Evolutionary conservation across 495 filamentous ascomycete genomes (phyloP).

Genomic region (Entonaema liquescens): DNA sequence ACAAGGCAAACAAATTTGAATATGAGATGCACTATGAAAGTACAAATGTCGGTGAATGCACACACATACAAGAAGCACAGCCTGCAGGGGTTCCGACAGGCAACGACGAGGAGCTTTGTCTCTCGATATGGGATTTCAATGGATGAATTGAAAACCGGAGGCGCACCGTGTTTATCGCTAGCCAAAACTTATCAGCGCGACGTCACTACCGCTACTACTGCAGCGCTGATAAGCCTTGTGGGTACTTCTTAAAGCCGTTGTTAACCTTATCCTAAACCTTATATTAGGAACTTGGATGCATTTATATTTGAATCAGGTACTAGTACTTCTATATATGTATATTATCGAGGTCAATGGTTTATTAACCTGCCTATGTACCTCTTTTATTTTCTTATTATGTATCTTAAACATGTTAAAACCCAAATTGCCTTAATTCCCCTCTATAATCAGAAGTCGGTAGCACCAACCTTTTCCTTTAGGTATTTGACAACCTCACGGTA

Average conservation of each 20-base stretch:
- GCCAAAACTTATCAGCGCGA: slow-evolving; percentile 33
- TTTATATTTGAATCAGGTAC: too few relatives aligned
- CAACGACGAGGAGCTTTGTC: background rate
- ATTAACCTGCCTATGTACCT: too few relatives aligned
- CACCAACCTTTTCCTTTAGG: too few relatives aligned
- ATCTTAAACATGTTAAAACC: too few relatives aligned
- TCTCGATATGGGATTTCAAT: slow-evolving; percentile 5
- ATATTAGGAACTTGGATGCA: too few relatives aligned
- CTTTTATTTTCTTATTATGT: too few relatives aligned
- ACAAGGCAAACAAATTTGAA: slow-evolving; percentile 6
- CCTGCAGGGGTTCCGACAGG: slow-evolving; percentile 9
- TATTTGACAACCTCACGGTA: too few relatives aligned
- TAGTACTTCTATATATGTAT: background rate
- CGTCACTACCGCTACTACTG: slow-evolving; percentile 15
- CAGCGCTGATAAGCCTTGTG: slow-evolving; percentile 26
- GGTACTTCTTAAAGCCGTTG: background rate
- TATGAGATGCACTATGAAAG: background rate
- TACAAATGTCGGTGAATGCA: slow-evolving; percentile 12
- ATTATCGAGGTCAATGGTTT: too few relatives aligned
- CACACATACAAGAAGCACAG: background rate
- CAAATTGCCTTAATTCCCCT: too few relatives aligned
- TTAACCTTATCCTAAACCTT: background rate
- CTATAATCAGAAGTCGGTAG: too few relatives aligned
- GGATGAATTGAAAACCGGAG: slow-evolving; percentile 9
- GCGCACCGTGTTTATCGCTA: slow-evolving; percentile 15